These are phyloP conservation scores for Cantharellus anzutake DNA, from an alignment of 768 basidiomycete species.

Conservation along the genomic window DNA sequence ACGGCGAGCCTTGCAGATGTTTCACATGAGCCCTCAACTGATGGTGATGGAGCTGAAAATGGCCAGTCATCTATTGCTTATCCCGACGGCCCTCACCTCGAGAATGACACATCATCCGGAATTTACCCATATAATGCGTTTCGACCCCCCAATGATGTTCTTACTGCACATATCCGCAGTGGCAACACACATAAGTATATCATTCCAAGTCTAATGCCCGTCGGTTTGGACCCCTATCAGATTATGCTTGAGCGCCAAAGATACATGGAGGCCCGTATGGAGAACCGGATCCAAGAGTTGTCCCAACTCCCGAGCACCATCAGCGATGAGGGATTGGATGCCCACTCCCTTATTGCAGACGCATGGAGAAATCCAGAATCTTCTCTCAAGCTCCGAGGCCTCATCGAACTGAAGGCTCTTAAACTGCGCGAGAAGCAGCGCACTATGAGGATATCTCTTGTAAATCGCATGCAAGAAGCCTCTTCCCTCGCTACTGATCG, in stretches of 20 bases:
- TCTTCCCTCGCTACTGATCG: constrained; percentile 82
- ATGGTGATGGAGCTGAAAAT: constrained; percentile 3
- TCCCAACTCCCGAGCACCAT: constrained; percentile 61
- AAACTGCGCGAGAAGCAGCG: constrained; percentile 82
- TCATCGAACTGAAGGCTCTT: constrained; percentile 86
- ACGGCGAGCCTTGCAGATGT: constrained; percentile 26
- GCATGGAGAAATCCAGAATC: constrained; percentile 8
- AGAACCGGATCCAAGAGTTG: constrained; percentile 77
- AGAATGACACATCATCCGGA: constrained; percentile 59
- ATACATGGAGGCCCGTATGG: constrained; percentile 74
- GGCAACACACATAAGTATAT: constrained; percentile 38
- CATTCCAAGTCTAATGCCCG: constrained; percentile 77
- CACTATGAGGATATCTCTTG: constrained; percentile 64
- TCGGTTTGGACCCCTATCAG: constrained; percentile 81
- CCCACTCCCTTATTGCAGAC: constrained; percentile 22
- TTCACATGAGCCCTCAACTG: neutral
- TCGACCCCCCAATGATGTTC: constrained; percentile 39
- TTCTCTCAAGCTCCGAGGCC: constrained; percentile 48
- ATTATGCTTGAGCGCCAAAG: constrained; percentile 83
- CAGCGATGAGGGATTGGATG: constrained; percentile 53
- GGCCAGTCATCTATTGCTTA: constrained; percentile 28
- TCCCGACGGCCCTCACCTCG: constrained; percentile 57
- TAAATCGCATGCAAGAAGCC: constrained; percentile 74
- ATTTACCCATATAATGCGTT: constrained; percentile 90
- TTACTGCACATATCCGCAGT: constrained; percentile 40